A percentile compares a stretch with the other conserved stretches of the same genome.
Evolutionary conservation across 2,329 filamentous ascomycete genomes (phyloP).

Genomic region (Cadophora sp.): DNA sequence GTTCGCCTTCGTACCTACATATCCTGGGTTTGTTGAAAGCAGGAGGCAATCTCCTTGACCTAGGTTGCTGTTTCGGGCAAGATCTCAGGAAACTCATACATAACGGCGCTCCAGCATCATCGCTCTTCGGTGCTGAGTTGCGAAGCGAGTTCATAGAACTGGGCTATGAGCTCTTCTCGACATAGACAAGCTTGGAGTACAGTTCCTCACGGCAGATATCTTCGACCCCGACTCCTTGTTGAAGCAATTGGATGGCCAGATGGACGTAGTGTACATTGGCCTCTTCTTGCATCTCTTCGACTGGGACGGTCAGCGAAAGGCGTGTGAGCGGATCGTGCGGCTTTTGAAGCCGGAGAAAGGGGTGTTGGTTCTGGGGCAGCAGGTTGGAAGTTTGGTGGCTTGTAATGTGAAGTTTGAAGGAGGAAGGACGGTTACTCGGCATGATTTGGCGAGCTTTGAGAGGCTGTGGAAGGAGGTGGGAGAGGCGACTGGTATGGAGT

Average conservation of each 20-base stretch:
- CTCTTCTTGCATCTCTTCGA: slow-evolving; percentile 54
- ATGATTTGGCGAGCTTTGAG: background rate
- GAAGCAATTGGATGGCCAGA: slow-evolving; percentile 45
- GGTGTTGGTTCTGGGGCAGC: background rate
- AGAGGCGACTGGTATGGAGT: background rate
- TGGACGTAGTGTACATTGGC: slow-evolving; percentile 50
- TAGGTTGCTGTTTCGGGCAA: slow-evolving; percentile 48
- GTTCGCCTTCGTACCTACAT: slow-evolving; percentile 21
- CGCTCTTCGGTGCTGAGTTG: slow-evolving; percentile 44
- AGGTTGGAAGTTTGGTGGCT: background rate
- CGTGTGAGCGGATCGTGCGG: slow-evolving; percentile 11
- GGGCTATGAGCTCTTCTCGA: slow-evolving; percentile 49
- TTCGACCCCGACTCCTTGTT: slow-evolving; percentile 42
- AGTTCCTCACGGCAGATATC: slow-evolving; percentile 45
- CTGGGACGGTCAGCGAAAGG: slow-evolving; percentile 45
- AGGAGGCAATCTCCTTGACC: slow-evolving; percentile 25
- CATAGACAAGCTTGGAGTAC: slow-evolving; percentile 39
- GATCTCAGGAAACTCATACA: slow-evolving; percentile 46
- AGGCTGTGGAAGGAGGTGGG: background rate
- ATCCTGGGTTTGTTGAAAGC: slow-evolving; percentile 29
- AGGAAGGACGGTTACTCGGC: background rate
- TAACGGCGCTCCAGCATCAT: slow-evolving; percentile 45
- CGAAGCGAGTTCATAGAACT: slow-evolving; percentile 45
- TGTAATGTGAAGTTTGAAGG: background rate
- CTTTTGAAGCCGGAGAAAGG: background rate